Base-by-base conservation (phyloP, 169 alveolate genomes). In the Plasmodium malariae region DNA sequence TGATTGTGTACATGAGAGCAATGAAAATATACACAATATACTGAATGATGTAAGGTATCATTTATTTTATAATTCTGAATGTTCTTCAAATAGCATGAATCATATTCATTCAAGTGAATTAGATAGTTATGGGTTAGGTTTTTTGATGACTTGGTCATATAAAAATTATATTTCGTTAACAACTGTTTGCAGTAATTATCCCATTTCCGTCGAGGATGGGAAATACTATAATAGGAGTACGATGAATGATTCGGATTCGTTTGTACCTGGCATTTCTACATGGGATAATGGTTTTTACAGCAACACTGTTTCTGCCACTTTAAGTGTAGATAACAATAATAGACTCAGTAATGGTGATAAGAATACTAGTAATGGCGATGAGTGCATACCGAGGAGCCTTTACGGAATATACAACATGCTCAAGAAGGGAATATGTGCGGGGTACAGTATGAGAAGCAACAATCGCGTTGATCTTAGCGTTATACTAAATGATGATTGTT, bases 1-100 rank as follows among this genome's bases (percentile, higher is more conserved):
- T 60, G 95, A 85, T 28, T 91, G 93, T 51, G 63, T 92, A 12
- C 93, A 93, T 28, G 95, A 93, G 40, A 94, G 93, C 74, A 43
- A 40, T 80, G 30, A 32, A 21, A 60, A 63, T 36, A 49, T 65
- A 34, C 30, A 45, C 14, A 17, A 51, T 9, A 49, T 57, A 24
- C 45, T 45, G 37, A 28, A 40, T 67, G 71, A 80, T 45, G 32
- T 80, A 32, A 21, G 26, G 28, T 57, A 80, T 65, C 90, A 80
- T 43, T 19, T 80, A 80, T 43, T 80, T 49, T 67, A 37, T 67
- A 67, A 21, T 9, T 80, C 65, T 43, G 90, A 83, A 0, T 67
- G 49, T 40, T 57, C 26, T 26, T 6, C 49, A 67, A 28, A 68
- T 17, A 26, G 65, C 21, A 70, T 71, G 4, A 67, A 21, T 80